phyloP scores from a whole-genome alignment of 495 filamentous ascomycete genomes.

The Parmelia sp. region DNA sequence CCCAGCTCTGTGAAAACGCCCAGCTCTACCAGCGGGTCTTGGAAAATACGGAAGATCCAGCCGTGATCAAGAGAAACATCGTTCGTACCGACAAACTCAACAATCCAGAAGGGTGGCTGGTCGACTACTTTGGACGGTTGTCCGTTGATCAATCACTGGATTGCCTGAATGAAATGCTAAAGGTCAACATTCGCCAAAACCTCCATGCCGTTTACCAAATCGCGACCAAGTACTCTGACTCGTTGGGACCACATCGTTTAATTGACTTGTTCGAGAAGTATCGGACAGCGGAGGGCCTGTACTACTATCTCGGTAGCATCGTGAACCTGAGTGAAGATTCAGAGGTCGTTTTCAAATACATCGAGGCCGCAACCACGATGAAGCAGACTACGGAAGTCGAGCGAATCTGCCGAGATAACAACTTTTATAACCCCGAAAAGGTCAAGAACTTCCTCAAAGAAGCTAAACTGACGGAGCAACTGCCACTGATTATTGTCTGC shows the following conservation, averaged over 20 bases:
- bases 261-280: slow-evolving; percentile 97
- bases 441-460: slow-evolving; percentile 99
- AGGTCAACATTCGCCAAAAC: slow-evolving; percentile 92
- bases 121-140: slow-evolving; percentile 85
- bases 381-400: slow-evolving; percentile 90
- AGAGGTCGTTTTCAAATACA: slow-evolving; percentile 98
- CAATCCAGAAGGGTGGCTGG: slow-evolving; percentile 72
- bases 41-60: slow-evolving; percentile 88
- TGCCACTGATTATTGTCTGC: slow-evolving; percentile 96
- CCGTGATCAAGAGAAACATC: slow-evolving; percentile 85
- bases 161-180: slow-evolving; percentile 92
- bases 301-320: slow-evolving; percentile 95
- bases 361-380: slow-evolving; percentile 91
- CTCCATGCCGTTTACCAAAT: slow-evolving; percentile 89
- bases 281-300: slow-evolving; percentile 91
- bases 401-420: slow-evolving; percentile 93
- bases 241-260: slow-evolving; percentile 79
- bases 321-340: slow-evolving; percentile 94
- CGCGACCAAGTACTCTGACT: slow-evolving; percentile 95
- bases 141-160: slow-evolving; percentile 93
- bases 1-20: slow-evolving; percentile 85
- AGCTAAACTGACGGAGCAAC: slow-evolving; percentile 81
- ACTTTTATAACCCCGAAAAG: slow-evolving; percentile 90
- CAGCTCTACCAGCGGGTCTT: slow-evolving; percentile 80
- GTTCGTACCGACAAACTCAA: slow-evolving; percentile 68